Evolutionary conservation across 2,329 filamentous ascomycete genomes (phyloP), one percentile per base, ranked within the genome.

Genomic region (Penicillium sp.): DNA sequence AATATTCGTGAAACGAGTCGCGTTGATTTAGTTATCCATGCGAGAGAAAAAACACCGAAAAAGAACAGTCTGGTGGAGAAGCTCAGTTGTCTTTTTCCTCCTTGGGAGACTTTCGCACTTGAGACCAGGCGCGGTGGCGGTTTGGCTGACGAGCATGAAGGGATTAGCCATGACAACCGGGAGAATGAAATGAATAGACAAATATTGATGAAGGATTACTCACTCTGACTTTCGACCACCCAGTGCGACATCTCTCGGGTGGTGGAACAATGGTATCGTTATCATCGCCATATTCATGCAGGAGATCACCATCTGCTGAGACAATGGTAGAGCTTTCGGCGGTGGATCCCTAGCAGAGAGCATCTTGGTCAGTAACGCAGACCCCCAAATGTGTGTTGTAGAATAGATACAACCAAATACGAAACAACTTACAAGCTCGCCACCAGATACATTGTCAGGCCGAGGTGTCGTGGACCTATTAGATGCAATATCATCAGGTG

Each of bases 1-100:
- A 45, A 36, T 20, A 27, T 50, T 47, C 32, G 40, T 41, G 37
- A 27, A 26, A 46, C 23, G 37, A 24, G 1, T 24, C 12, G 33
- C 15, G 3, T 20, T 20, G 33, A 20, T n/a, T n/a, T n/a, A 10
- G 33, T 36, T 7, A 36, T 20, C 15, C 20, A 34, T 18, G 32
- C 10, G 18, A 34, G 4, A 34, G 1, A 18, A 7, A 18, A 17
- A n/a, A 33, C n/a, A n/a, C 13, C 4, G n/a, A 12, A 33, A 9
- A 33, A 33, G 17, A 33, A 17, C 27, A 3, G 27, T 30, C 7
- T 30, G 27, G 27, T 12, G 13, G 12, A 10, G 32, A 34, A 18
- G 32, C 32, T 34, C 32, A 20, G 20, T 23, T 21, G 34, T 23
- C 15, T n/a, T 33, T 33, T 4, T 15, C 30, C 17, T 17, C 15